Percentiles rank a stretch among this genome's conserved stretches.
phyloP scores from a whole-genome alignment of 2,329 filamentous ascomycete genomes.

The Xylariaceae sp. region DNA sequence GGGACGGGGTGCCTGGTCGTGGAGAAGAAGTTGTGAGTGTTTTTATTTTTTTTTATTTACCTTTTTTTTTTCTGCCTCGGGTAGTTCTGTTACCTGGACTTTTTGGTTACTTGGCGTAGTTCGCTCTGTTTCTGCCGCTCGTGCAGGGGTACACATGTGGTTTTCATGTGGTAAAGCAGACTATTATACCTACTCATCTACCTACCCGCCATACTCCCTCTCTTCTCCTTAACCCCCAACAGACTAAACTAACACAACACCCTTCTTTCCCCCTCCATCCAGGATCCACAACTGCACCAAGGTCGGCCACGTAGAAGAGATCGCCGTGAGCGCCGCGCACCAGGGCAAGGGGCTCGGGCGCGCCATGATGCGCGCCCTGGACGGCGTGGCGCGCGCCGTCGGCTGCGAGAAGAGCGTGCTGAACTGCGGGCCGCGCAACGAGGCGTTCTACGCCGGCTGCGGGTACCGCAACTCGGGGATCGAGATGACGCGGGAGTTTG shows the following conservation, averaged over 20 bases:
- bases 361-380: constrained; percentile 71
- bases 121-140: no score
- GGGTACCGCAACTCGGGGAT: constrained; percentile 25
- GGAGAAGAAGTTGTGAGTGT: constrained; percentile 69
- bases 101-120: no score
- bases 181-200: no score
- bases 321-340: constrained; percentile 72
- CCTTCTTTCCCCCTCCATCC: no score
- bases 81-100: no score
- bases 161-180: no score
- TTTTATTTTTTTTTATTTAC: neutral
- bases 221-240: neutral
- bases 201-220: no score
- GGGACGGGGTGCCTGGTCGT: constrained; percentile 73
- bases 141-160: no score
- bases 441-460: constrained; percentile 63
- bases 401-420: constrained; percentile 81
- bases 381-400: constrained; percentile 65
- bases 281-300: constrained; percentile 63
- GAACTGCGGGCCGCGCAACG: constrained; percentile 73
- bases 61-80: neutral
- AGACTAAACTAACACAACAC: no score
- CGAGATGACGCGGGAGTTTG: constrained; percentile 28
- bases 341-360: constrained; percentile 78
- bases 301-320: constrained; percentile 81